Evolutionary conservation across 1,139 yeast species (phyloP).

Genomic region (Zygosaccharomyces sapae): DNA sequence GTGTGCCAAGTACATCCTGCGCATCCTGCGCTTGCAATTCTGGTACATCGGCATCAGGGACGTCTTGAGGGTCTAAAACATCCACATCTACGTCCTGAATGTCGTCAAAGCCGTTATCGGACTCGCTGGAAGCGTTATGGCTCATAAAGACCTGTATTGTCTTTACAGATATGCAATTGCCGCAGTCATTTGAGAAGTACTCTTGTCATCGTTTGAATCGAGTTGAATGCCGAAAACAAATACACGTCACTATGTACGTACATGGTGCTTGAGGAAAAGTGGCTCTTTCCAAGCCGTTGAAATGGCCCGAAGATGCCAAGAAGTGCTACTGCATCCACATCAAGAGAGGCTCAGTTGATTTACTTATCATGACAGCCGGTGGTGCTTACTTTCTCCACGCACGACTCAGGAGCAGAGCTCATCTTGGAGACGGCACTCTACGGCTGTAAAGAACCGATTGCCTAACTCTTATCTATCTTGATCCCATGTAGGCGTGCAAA

Average conservation of each 20-base stretch:
- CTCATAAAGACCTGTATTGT: slow-evolving; percentile 6
- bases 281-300: too few relatives aligned
- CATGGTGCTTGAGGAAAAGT: too few relatives aligned
- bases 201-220: not conserved
- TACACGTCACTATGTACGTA: not conserved
- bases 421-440: too few relatives aligned
- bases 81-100: slow-evolving; percentile 6
- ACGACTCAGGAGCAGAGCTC: too few relatives aligned
- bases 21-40: slow-evolving; percentile 7
- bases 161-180: not conserved
- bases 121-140: slow-evolving; percentile 7
- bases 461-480: too few relatives aligned
- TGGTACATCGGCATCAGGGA: slow-evolving; percentile 4
- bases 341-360: too few relatives aligned
- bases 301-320: too few relatives aligned
- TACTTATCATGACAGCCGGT: too few relatives aligned
- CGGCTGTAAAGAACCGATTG: too few relatives aligned
- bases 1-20: slow-evolving; percentile 3
- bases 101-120: slow-evolving; percentile 6
- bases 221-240: not conserved
- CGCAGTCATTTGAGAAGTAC: not conserved
- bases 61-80: slow-evolving; percentile 3
- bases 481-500: too few relatives aligned
- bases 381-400: too few relatives aligned
- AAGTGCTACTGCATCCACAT: too few relatives aligned